A percentile compares a stretch with the other conserved stretches of the same genome.
Evolutionary conservation across 192 early-diverging fungal species (phyloP).

Genomic region (Backusella parvicylindrica): DNA sequence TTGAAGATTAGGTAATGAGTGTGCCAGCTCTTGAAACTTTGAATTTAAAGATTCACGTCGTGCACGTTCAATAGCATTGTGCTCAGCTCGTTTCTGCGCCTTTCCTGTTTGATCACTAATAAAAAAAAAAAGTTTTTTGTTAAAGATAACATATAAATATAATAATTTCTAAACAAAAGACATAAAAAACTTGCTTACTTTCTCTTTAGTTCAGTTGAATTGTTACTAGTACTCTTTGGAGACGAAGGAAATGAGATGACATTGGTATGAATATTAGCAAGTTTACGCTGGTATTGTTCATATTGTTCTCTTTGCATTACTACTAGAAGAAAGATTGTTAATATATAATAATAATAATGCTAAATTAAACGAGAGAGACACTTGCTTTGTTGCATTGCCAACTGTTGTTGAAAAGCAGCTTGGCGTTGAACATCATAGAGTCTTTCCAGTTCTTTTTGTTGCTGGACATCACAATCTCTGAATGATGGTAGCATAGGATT

Average conservation of each 20-base stretch:
- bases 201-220: background rate
- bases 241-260: background rate
- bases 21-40: slow-evolving; percentile 79
- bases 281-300: background rate
- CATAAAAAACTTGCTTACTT: background rate
- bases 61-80: slow-evolving; percentile 84
- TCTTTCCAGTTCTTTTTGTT: slow-evolving; percentile 6
- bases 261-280: background rate
- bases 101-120: slow-evolving; percentile 11
- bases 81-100: slow-evolving; percentile 57
- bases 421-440: slow-evolving; percentile 11
- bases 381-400: slow-evolving; percentile 1
- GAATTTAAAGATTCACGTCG: slow-evolving; percentile 77
- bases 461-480: background rate
- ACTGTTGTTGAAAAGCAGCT: slow-evolving; percentile 12
- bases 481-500: background rate
- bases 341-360: background rate
- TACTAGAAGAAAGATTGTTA: background rate
- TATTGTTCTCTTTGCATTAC: background rate
- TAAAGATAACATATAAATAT: background rate
- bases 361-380: background rate
- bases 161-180: background rate
- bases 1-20: slow-evolving; percentile 66
- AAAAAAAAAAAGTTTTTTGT: background rate
- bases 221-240: background rate